Evolutionary conservation across 164 flowering plant genomes (phyloP).

Genomic region (Protea cynaroides): DNA sequence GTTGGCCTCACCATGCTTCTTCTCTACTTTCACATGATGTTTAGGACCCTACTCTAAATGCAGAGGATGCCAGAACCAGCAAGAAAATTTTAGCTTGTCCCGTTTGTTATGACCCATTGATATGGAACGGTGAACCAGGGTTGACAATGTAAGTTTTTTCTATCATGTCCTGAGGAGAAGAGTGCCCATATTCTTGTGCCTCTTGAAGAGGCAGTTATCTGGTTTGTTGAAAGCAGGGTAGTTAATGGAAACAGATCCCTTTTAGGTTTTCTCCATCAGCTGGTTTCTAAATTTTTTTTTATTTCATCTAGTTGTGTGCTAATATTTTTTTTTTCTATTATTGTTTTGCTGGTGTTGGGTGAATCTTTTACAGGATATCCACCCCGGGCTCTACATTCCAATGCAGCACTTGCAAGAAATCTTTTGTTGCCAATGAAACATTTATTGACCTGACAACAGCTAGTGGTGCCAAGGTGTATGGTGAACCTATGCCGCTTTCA

Average conservation of each 20-base stretch:
- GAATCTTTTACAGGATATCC: constrained; percentile 35
- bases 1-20: not conserved
- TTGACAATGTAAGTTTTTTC: constrained; percentile 47
- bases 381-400: constrained; percentile 31
- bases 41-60: constrained; percentile 38
- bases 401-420: constrained; percentile 62
- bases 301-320: not conserved
- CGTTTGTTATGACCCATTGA: constrained; percentile 51
- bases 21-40: not conserved
- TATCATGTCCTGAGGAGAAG: constrained; percentile 1
- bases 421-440: constrained; percentile 41
- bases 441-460: constrained; percentile 59
- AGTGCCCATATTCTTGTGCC: not conserved
- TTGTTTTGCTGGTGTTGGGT: constrained; percentile 9
- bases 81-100: constrained; percentile 66
- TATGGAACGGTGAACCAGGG: constrained; percentile 22
- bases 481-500: constrained; percentile 41
- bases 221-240: too few species aligned
- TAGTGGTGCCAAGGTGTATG: constrained; percentile 53
- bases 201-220: too few species aligned
- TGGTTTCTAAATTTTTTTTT: not conserved
- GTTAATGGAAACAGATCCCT: not conserved
- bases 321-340: not conserved
- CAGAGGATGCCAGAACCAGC: constrained; percentile 17
- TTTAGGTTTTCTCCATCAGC: not conserved